phyloP scores from a whole-genome alignment of 2,329 filamentous ascomycete species.

The Phoma herbarum region DNA sequence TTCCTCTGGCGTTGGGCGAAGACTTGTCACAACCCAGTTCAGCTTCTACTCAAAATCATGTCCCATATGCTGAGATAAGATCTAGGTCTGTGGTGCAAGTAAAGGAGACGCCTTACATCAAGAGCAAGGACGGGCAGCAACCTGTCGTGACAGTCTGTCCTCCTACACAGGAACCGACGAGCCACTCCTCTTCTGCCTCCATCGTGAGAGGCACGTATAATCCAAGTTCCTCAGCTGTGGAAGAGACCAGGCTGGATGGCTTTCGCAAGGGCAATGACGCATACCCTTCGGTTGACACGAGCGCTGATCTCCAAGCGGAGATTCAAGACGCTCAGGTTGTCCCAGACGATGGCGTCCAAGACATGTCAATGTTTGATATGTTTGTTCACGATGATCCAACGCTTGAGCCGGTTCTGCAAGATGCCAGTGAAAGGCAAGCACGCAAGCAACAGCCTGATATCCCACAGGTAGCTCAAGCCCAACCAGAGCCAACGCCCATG shows the following conservation, averaged over 20 bases:
- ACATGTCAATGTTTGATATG: not conserved
- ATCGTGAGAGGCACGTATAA: constrained; percentile 39
- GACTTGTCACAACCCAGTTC: constrained; percentile 13
- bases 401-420: not conserved
- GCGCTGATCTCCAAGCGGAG: not conserved
- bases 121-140: constrained; percentile 26
- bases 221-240: constrained; percentile 12
- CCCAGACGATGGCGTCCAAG: not conserved
- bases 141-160: constrained; percentile 1
- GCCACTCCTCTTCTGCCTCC: constrained; percentile 34
- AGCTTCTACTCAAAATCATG: not conserved
- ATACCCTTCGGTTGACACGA: not conserved
- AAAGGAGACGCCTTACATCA: constrained; percentile 41
- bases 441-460: not conserved
- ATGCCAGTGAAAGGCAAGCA: not conserved
- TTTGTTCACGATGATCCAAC: not conserved
- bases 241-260: constrained; percentile 7
- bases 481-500: constrained; percentile 21
- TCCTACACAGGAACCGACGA: constrained; percentile 25
- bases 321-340: not conserved
- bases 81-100: constrained; percentile 36
- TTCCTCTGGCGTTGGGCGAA: constrained; percentile 44
- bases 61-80: not conserved
- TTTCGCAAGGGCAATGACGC: not conserved
- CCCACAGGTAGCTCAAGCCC: not conserved